Evolutionary conservation across 768 basidiomycete species (phyloP).

Genomic region (Xerocomellus amylosporus): DNA sequence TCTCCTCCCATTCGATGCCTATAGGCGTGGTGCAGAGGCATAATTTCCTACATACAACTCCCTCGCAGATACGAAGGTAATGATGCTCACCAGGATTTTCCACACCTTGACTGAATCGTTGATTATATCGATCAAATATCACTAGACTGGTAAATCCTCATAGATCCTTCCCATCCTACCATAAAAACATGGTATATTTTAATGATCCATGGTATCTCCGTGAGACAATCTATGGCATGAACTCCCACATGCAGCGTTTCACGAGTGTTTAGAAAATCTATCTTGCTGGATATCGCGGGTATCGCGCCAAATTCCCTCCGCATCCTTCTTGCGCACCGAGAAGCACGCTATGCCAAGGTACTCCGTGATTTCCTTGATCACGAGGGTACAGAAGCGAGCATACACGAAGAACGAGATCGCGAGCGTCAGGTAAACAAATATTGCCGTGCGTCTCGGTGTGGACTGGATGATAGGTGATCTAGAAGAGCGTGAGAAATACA

Average conservation of each 20-base stretch:
- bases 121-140: background rate
- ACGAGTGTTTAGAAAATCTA: slow-evolving; percentile 22
- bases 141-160: no score
- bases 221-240: background rate
- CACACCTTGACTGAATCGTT: background rate
- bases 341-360: slow-evolving; percentile 95
- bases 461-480: slow-evolving; percentile 74
- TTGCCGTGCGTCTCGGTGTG: slow-evolving; percentile 54
- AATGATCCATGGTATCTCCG: background rate
- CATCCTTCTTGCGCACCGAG: slow-evolving; percentile 83
- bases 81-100: background rate
- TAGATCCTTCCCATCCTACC: background rate
- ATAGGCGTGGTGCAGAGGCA: no score
- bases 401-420: slow-evolving; percentile 67
- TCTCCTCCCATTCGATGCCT: no score
- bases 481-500: background rate
- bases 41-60: no score
- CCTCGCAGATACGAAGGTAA: no score
- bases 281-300: slow-evolving; percentile 30
- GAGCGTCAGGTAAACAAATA: slow-evolving; percentile 74
- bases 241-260: background rate
- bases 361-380: slow-evolving; percentile 85
- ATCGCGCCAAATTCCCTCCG: slow-evolving; percentile 56
- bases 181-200: background rate
- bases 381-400: slow-evolving; percentile 74